Percentiles rank a stretch among this genome's conserved stretches.
These are phyloP conservation scores for Lineolata rhizophorae DNA, from an alignment of 495 filamentous ascomycete species.

Conservation along the genomic window DNA sequence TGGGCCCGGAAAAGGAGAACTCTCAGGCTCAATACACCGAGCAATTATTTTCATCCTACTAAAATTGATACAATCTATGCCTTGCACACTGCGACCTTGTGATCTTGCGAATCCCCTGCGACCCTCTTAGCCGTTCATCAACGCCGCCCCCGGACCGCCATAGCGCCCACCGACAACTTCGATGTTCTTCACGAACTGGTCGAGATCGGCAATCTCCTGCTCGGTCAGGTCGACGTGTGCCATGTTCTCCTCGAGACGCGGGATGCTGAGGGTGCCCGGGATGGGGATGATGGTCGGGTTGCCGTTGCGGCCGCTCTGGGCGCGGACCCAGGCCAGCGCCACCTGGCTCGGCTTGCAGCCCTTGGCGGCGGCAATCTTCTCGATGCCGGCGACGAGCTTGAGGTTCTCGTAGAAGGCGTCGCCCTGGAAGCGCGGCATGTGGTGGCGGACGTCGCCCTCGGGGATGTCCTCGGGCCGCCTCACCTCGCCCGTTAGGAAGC, in stretches of 20 bases:
- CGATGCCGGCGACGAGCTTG: slow-evolving; percentile 41
- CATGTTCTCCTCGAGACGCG: slow-evolving; percentile 20
- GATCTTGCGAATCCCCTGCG: too few species aligned
- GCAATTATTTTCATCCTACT: too few species aligned
- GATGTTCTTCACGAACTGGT: slow-evolving; percentile 15
- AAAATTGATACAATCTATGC: too few species aligned
- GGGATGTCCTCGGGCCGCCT: slow-evolving; percentile 1
- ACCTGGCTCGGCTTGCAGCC: slow-evolving; percentile 53
- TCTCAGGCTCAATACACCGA: too few species aligned
- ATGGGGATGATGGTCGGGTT: slow-evolving; percentile 63
- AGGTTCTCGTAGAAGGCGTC: slow-evolving; percentile 55
- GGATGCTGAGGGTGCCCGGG: slow-evolving; percentile 37
- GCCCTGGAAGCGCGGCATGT: slow-evolving; percentile 40
- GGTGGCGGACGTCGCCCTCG: slow-evolving; percentile 31
- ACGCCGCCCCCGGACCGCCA: background rate
- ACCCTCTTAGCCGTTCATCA: slow-evolving; percentile 3
- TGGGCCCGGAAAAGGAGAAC: too few species aligned
- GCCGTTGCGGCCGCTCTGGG: slow-evolving; percentile 31
- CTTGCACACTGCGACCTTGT: background rate
- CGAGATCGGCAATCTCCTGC: slow-evolving; percentile 18
- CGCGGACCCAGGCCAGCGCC: slow-evolving; percentile 49
- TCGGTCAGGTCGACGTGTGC: slow-evolving; percentile 14
- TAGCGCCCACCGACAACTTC: slow-evolving; percentile 16
- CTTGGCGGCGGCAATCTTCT: slow-evolving; percentile 45
- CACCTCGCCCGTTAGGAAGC: slow-evolving; percentile 11